phyloP scores from a whole-genome alignment of 257 asterid genomes.

The Solanum dulcamara region DNA sequence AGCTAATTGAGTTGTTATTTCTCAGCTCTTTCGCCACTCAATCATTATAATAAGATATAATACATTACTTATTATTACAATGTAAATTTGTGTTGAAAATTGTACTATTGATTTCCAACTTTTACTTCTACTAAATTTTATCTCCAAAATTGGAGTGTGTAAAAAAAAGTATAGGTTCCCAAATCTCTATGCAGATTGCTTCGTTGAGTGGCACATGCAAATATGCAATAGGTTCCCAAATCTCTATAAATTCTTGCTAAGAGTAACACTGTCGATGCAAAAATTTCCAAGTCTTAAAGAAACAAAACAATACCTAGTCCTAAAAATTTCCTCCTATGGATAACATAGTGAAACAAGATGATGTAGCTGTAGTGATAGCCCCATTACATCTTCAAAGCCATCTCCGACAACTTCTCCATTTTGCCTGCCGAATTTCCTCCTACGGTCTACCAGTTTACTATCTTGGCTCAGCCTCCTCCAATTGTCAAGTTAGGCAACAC shows the following conservation, averaged over 20 bases:
- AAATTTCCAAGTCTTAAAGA: no score
- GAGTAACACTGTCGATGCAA: no score
- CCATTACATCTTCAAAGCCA: slow-evolving; percentile 6
- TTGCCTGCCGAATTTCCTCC: slow-evolving; percentile 3
- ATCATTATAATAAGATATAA: background rate
- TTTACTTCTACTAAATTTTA: background rate
- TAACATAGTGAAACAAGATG: background rate
- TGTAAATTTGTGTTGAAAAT: background rate
- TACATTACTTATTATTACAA: background rate
- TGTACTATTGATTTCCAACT: background rate
- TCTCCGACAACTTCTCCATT: slow-evolving; percentile 10
- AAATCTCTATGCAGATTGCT: no score
- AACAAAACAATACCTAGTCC: no score
- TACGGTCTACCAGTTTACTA: background rate
- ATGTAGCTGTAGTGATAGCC: background rate
- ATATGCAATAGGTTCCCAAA: no score
- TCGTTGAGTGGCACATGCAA: no score
- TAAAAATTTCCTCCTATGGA: no score
- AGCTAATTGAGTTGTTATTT: background rate
- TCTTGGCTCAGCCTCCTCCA: background rate
- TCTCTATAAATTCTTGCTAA: no score
- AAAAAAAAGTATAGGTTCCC: background rate
- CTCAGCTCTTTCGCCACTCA: background rate
- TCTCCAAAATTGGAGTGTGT: background rate
- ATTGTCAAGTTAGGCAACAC: background rate